These are phyloP conservation scores for Fusarium buxicola DNA, from an alignment of 2,329 filamentous ascomycete genomes.

Conservation along the genomic window DNA sequence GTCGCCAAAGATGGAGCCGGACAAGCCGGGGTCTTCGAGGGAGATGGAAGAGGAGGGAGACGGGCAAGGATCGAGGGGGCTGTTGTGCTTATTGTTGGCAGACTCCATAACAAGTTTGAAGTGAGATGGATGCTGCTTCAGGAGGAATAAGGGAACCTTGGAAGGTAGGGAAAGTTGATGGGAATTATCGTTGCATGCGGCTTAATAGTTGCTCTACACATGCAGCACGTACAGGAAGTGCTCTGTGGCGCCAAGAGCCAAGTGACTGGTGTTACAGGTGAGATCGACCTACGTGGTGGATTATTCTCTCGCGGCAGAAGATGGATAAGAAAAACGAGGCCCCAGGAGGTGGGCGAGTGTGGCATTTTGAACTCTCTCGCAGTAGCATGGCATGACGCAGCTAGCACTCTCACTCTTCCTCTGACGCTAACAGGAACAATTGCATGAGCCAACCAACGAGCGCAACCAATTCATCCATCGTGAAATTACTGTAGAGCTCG, in stretches of 20 bases:
- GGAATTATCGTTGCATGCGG: too few relatives aligned
- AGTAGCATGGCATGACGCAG: not conserved
- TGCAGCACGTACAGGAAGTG: too few relatives aligned
- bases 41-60: constrained; percentile 26
- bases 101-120: not conserved
- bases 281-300: not conserved
- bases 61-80: constrained; percentile 5
- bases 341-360: constrained; percentile 15
- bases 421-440: constrained; percentile 6
- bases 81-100: constrained; percentile 11
- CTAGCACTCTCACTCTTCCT: constrained; percentile 1
- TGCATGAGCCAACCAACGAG: not conserved
- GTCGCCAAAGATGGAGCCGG: constrained; percentile 1
- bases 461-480: constrained; percentile 5
- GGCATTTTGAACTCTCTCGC: constrained; percentile 22
- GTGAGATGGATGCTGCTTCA: not conserved
- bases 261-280: too few relatives aligned
- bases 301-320: not conserved
- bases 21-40: constrained; percentile 15
- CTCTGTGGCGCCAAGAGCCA: too few relatives aligned
- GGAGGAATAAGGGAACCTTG: not conserved
- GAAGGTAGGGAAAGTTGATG: not conserved
- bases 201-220: too few relatives aligned
- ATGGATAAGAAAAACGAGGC: not conserved
- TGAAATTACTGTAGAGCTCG: too few relatives aligned